Evolutionary conservation across 129 eudicot species (phyloP), one percentile per base, ranked within the genome.

Genomic region (Chrysanthemum makinoi): DNA sequence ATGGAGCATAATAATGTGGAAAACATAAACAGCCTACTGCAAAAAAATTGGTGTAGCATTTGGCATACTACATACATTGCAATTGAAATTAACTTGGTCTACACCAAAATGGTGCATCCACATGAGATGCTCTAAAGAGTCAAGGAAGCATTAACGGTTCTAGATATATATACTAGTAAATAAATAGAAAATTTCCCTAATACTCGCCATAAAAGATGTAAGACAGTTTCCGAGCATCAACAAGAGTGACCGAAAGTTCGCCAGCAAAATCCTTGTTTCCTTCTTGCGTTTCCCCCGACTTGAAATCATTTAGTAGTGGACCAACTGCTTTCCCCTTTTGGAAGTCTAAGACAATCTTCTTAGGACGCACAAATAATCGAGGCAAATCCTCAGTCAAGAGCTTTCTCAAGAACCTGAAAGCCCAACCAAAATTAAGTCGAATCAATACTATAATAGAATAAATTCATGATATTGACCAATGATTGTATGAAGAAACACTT

Each of bases 381-480:
- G 98, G 96, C 70, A 92, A 75, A 87, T 92, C 98, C 87, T 86
- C 89, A 1, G 96, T 92, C 56, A 92, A 86, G 55, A 92, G 96
- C 68, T 92, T 92, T 61, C 77, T 92, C 84, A 92, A 74, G 79
- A 92, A 92, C 96, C 98, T 92, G 79, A n/a, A 51, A 62, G 11
- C 43, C 35, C 65, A 70, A 33, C 52, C 15, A 56, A 65, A 54
- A 4, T 54, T 35, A 5, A 73, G 63, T 50, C 3, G 43, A 73
- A 7, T 22, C 12, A 1, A 47, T 6, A 39, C 46, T 39, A 39
- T 33, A 33, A 33, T 33, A 33, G 43, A 33, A 33, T 33, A 39
- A 39, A 39, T 39, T 39, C 10, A 39, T 39, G 9, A 39, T 39
- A 39, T 39, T 39, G 6, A 39, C 46, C 10, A 10, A 6, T 16